Percentiles rank a stretch among this genome's conserved stretches.
Evolutionary conservation across 2,329 filamentous ascomycete species (phyloP).

Genomic region (Hawksworthiomyces lignivorus): DNA sequence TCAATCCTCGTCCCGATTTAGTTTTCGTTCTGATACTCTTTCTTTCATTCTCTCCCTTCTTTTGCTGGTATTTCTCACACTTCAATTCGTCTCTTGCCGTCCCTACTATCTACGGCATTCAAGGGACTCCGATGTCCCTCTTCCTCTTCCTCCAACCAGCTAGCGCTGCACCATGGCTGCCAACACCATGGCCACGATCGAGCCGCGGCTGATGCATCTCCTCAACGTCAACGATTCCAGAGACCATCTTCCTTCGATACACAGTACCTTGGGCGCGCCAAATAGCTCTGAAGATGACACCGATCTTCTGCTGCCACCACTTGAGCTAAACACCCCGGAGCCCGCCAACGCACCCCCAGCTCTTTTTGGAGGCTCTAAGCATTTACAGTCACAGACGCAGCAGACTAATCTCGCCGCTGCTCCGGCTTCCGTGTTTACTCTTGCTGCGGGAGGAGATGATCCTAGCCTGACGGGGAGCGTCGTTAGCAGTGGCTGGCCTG

Average conservation of each 20-base stretch:
- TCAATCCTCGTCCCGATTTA: neutral
- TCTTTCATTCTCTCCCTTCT: neutral
- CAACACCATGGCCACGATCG: conserved; percentile 57
- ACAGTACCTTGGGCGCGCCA: conserved; percentile 35
- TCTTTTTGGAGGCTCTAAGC: neutral
- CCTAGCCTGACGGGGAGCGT: neutral
- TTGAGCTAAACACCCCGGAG: conserved; percentile 42
- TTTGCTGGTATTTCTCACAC: neutral
- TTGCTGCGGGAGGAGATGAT: conserved; percentile 2
- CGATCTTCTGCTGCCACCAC: conserved; percentile 36
- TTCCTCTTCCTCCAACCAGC: conserved; percentile 19
- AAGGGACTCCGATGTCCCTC: conserved; percentile 27
- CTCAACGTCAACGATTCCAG: conserved; percentile 45
- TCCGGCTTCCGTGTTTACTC: conserved; percentile 2
- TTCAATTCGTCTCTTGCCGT: neutral
- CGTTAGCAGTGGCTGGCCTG: conserved; percentile 4
- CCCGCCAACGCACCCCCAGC: conserved; percentile 18
- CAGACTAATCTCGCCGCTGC: neutral
- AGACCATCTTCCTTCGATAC: conserved; percentile 16
- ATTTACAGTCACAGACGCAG: neutral
- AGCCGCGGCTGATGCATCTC: conserved; percentile 58
- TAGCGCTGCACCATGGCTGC: conserved; percentile 47
- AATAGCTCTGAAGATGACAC: conserved; percentile 9
- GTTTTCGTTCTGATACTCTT: no score
- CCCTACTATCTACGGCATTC: conserved; percentile 9